Conservation (phyloP, 2,329 filamentous ascomycete species). For the Fusarium duplospermum region DNA sequence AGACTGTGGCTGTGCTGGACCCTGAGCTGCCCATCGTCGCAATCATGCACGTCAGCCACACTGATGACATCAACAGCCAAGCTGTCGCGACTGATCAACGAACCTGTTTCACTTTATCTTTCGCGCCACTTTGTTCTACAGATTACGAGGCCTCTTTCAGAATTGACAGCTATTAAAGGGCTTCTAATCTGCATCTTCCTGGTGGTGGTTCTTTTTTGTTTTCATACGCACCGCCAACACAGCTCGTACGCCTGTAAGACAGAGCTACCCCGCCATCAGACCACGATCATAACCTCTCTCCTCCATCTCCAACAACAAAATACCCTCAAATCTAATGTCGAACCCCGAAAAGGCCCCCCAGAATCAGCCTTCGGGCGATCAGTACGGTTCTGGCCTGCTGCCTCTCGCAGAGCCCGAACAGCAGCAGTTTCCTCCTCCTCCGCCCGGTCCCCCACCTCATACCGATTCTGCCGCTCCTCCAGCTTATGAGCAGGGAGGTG, state of each 20-base stretch:
- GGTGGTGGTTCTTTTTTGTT: background rate
- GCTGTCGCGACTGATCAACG: constrained; percentile 27
- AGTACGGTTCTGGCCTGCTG: constrained; percentile 28
- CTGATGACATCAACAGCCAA: constrained; percentile 40
- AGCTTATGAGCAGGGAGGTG: constrained; percentile 23
- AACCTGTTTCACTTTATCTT: constrained; percentile 35
- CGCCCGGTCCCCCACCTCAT: constrained; percentile 20
- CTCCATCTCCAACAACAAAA: constrained; percentile 13
- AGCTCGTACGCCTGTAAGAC: constrained; percentile 9
- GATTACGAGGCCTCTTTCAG: constrained; percentile 39
- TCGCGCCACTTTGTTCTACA: constrained; percentile 19
- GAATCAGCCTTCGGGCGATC: constrained; percentile 22
- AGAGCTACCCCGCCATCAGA: constrained; percentile 36
- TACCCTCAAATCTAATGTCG: constrained; percentile 23
- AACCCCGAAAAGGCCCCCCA: constrained; percentile 38
- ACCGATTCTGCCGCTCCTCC: constrained; percentile 27
- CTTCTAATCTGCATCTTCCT: background rate
- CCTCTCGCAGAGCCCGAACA: constrained; percentile 27
- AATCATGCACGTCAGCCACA: constrained; percentile 34
- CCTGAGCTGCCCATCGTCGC: constrained; percentile 18
- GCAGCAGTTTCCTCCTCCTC: constrained; percentile 33
- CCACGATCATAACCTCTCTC: constrained; percentile 4
- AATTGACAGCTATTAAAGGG: constrained; percentile 27
- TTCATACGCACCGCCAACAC: background rate
- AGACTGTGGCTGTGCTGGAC: constrained; percentile 37